Evolutionary conservation across 2,329 filamentous ascomycete species (phyloP), one percentile per base, ranked within the genome.

Genomic region (Colletotrichum sp.): DNA sequence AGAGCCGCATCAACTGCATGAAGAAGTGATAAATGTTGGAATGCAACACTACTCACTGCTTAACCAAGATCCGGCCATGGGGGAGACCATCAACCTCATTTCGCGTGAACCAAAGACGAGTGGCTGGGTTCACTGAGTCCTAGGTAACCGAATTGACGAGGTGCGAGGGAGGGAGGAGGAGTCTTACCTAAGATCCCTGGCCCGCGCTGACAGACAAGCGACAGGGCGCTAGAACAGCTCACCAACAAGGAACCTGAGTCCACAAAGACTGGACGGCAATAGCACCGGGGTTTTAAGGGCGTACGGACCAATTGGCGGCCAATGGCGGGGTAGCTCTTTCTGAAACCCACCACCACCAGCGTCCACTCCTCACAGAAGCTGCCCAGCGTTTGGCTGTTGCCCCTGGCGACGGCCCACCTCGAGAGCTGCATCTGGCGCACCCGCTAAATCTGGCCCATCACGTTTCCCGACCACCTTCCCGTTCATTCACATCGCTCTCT

Each of bases 281-380:
- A 49, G 44, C 44, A 49, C 44, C 44, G 44, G 44, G 44, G 44
- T 49, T 49, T 49, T 49, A 49, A 49, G 44, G 44, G n/a, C n/a
- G 44, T 49, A 49, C n/a, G 44, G n/a, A 2, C 24, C 21, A 36
- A 36, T 62, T 18, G 71, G 59, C 36, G 34, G 34, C 69, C 69
- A 76, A 76, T 76, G 74, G 65, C 59, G 60, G 65, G 65, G 36
- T 66, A 64, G 74, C 65, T 76, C 30, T 60, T 70, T n/a, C 65
- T 75, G 71, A 70, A 76, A 76, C 73, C 74, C 71, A 75, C 71
- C 36, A 75, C 21, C 21, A 67, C 15, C 44, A 16, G 24, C 55
- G 64, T 34, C n/a, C 34, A 49, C 44, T 39, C 2, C 36, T 39
- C 36, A 18, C 36, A 16, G 36, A 39, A 39, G 10, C 15, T 44